Evolutionary conservation across 1,284 basidiomycete genomes (phyloP), one percentile per base, ranked within the genome.

Genomic region (Phellinidium pouzarii): DNA sequence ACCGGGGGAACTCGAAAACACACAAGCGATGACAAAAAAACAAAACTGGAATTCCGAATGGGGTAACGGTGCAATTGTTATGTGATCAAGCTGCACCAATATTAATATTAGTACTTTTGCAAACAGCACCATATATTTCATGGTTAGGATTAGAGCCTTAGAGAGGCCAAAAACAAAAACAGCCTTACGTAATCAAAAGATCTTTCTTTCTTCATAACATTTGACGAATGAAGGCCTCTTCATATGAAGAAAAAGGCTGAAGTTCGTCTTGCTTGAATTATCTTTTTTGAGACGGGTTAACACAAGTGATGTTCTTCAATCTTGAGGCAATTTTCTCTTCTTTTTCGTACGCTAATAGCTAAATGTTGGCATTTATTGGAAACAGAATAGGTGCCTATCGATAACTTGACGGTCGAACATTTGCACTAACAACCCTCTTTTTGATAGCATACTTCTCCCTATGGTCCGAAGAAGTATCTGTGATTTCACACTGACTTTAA

Each of bases 381-480:
- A 52, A 52, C 26, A 23, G 45, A 6, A 23, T 22, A 17, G 50
- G 50, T 52, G 23, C 23, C 43, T 46, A 34, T 3, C 31, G 7
- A 34, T 34, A 14, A 34, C n/a, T n/a, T n/a, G n/a, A 34, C 9
- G 31, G 14, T 14, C 31, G 14, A 8, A 14, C 9, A 34, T 11
- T 34, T 34, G 31, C 31, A 3, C 14, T 7, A 11, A 14, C 7
- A 17, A n/a, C 29, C 17, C 7, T n/a, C 36, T 22, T 38, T 17
- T 34, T 23, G 31, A 7, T 34, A 53, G 52, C 52, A 11, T 53
- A 53, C 29, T 37, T 53, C n/a, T 48, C 52, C 14, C 4, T 40
- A 8, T 53, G 44, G 45, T n/a, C 22, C 23, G 45, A 29, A 27
- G 36, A 53, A 40, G 50, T 52, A 23, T 4, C 34, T 47, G 34